These are phyloP conservation scores for Linum usitatissimum DNA, from an alignment of 345 rosid species.

Conservation along the genomic window DNA sequence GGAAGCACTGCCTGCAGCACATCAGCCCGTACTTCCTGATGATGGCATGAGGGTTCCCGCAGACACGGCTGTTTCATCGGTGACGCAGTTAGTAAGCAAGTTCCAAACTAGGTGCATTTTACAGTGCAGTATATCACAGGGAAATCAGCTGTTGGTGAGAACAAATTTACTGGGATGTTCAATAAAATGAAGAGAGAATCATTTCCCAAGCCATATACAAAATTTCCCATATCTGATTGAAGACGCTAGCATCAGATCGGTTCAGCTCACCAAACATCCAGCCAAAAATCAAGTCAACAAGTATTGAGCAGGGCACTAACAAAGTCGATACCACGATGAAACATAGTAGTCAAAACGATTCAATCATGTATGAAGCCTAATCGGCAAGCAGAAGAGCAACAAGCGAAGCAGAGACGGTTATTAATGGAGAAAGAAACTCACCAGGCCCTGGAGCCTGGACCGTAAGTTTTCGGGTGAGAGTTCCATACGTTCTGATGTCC, in stretches of 20 bases:
- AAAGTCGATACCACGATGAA: too few relatives aligned
- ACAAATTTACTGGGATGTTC: too few relatives aligned
- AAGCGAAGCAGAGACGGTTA: background rate
- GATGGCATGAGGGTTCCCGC: slow-evolving; percentile 32
- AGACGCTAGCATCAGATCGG: too few relatives aligned
- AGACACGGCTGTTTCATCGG: slow-evolving; percentile 23
- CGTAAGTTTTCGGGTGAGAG: slow-evolving; percentile 47
- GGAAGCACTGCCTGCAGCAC: slow-evolving; percentile 40
- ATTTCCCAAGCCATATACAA: background rate
- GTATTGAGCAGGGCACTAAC: too few relatives aligned
- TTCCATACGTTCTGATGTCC: slow-evolving; percentile 55
- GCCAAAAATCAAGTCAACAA: too few relatives aligned
- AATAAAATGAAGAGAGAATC: too few relatives aligned
- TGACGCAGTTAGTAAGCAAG: background rate
- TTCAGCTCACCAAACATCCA: too few relatives aligned
- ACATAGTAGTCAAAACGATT: too few relatives aligned
- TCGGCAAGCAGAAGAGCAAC: background rate
- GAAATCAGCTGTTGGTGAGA: background rate
- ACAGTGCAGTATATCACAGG: background rate
- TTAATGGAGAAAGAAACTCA: background rate
- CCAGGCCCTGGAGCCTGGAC: slow-evolving; percentile 55
- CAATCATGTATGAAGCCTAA: too few relatives aligned
- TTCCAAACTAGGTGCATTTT: too few relatives aligned
- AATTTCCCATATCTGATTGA: too few relatives aligned
- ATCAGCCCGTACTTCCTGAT: slow-evolving; percentile 37